Conservation (phyloP, 805 yeast genomes). For the Suhomyces faveliae region DNA sequence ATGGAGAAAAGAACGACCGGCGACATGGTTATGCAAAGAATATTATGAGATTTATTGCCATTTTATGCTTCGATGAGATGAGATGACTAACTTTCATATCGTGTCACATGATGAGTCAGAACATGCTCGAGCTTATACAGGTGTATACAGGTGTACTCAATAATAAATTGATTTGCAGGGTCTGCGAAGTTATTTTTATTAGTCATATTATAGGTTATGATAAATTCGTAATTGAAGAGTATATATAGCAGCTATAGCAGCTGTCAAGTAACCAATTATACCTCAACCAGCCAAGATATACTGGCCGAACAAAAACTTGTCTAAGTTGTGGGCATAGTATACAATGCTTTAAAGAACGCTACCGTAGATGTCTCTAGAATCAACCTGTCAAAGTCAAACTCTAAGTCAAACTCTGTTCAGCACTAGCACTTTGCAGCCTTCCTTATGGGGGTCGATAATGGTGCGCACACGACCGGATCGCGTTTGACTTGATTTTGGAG, state of each 20-base stretch:
- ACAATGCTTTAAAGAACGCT: background rate
- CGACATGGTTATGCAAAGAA: background rate
- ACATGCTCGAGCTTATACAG: background rate
- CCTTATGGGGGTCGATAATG: background rate
- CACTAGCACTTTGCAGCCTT: background rate
- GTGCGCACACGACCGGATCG: background rate
- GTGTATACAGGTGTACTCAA: too few relatives aligned
- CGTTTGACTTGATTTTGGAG: conserved; percentile 1
- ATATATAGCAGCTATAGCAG: too few relatives aligned
- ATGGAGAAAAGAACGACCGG: conserved; percentile 26
- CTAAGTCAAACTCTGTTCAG: background rate
- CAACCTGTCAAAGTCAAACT: background rate
- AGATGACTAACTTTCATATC: background rate
- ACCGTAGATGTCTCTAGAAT: background rate
- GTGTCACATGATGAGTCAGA: background rate
- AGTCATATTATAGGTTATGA: too few relatives aligned
- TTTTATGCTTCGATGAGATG: background rate
- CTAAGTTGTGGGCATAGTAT: too few relatives aligned
- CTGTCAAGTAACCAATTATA: too few relatives aligned
- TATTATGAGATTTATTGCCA: background rate
- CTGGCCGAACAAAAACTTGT: background rate
- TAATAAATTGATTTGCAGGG: background rate
- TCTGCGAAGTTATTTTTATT: too few relatives aligned
- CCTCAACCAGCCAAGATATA: background rate
- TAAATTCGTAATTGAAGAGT: too few relatives aligned